Conservation (phyloP, 2,329 filamentous ascomycete species). For the Talaromyces sp. region DNA sequence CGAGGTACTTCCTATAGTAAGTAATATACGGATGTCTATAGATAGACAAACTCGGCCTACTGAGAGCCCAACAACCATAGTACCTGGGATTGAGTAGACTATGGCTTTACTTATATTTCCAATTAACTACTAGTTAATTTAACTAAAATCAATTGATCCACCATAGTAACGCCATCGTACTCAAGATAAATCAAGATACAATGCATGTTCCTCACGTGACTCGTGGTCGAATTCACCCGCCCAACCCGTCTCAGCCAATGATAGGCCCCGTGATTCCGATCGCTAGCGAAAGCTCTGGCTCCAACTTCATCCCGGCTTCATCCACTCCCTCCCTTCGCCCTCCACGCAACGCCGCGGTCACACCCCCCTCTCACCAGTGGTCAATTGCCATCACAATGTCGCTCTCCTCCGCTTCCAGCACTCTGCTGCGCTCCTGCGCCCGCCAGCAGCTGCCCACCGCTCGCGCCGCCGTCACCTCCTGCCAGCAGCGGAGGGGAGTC, state of each 20-base stretch:
- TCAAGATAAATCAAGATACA: background rate
- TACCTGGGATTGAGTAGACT: no score
- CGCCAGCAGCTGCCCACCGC: slow-evolving; percentile 50
- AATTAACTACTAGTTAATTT: no score
- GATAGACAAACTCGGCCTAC: no score
- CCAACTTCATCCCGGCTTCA: slow-evolving; percentile 43
- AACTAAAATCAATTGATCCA: no score
- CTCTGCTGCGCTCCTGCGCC: slow-evolving; percentile 64
- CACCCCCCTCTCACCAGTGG: slow-evolving; percentile 31
- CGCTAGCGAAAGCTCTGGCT: slow-evolving; percentile 45
- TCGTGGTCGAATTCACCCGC: slow-evolving; percentile 6
- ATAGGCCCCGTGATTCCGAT: slow-evolving; percentile 45
- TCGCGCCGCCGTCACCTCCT: slow-evolving; percentile 45
- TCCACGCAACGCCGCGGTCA: slow-evolving; percentile 35
- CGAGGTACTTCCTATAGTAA: no score
- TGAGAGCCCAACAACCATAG: no score
- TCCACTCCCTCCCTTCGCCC: slow-evolving; percentile 35
- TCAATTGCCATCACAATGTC: slow-evolving; percentile 40
- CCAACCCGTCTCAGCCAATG: slow-evolving; percentile 38
- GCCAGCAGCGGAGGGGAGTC: slow-evolving; percentile 46
- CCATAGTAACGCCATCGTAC: no score
- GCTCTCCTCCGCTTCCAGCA: slow-evolving; percentile 69
- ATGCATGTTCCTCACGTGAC: background rate
- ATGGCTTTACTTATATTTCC: no score
- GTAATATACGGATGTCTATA: no score